Evolutionary conservation across 2,329 filamentous ascomycete species (phyloP).

Genomic region (Xylariaceae sp.): DNA sequence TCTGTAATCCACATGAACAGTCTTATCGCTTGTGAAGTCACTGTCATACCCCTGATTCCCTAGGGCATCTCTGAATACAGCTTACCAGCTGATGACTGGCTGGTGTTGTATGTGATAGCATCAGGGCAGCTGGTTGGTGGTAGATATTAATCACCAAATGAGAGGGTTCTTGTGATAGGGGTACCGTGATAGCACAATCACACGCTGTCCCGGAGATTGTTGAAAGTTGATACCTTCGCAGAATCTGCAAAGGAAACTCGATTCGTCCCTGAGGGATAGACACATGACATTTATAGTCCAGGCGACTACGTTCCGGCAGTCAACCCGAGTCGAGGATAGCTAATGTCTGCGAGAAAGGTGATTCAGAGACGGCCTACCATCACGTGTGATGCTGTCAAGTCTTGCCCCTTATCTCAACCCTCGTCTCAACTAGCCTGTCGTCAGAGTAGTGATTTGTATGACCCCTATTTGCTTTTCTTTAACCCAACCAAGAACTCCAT

Average conservation of each 20-base stretch:
- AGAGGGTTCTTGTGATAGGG: not conserved
- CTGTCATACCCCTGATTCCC: not conserved
- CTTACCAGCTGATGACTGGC: not conserved
- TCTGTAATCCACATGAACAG: not conserved
- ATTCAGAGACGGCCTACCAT: not conserved
- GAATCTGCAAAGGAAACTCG: not conserved
- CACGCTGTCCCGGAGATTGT: not conserved
- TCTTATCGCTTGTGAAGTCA: not conserved
- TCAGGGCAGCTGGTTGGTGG: not conserved
- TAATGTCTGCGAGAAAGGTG: not conserved
- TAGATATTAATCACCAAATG: not conserved
- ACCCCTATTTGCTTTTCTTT: constrained; percentile 8
- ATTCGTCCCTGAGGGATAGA: not conserved
- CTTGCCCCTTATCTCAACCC: not conserved
- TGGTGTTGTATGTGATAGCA: not conserved
- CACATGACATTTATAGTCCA: not conserved
- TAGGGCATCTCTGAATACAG: no score
- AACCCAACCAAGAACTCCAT: constrained; percentile 18
- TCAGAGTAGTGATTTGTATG: constrained; percentile 15
- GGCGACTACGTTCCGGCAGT: not conserved
- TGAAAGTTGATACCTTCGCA: no score
- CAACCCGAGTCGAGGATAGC: not conserved
- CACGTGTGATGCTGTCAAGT: not conserved
- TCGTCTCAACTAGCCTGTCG: not conserved
- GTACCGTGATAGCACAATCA: not conserved